A percentile compares a stretch with the other conserved stretches of the same genome.
These are phyloP conservation scores for Nicotiana knightiana DNA, from an alignment of 257 asterid species.

Conservation along the genomic window DNA sequence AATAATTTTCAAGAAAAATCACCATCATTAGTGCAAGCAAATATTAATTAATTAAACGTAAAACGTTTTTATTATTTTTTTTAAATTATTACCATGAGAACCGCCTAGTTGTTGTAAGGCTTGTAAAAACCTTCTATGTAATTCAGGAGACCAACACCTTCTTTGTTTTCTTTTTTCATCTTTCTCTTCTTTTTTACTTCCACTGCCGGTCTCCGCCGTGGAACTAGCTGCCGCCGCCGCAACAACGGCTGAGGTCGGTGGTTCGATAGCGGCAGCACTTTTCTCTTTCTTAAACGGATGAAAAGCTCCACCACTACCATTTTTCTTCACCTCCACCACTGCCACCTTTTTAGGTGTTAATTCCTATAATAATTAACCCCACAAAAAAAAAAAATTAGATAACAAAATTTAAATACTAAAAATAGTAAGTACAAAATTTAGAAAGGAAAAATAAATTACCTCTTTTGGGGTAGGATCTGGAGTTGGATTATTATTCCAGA, in stretches of 20 bases:
- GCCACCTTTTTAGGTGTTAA: constrained; percentile 23
- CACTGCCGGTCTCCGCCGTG: constrained; percentile 29
- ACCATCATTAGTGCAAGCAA: neutral
- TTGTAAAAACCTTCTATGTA: constrained; percentile 53
- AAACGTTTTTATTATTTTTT: neutral
- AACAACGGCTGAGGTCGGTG: neutral
- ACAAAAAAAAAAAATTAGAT: neutral
- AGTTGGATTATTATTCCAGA: constrained; percentile 47
- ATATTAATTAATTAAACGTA: neutral
- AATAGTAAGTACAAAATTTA: constrained; percentile 2
- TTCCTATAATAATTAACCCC: constrained; percentile 21
- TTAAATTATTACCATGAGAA: constrained; percentile 38
- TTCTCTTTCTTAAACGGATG: constrained; percentile 46
- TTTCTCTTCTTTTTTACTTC: constrained; percentile 34
- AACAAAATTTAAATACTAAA: neutral
- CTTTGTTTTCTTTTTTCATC: constrained; percentile 48
- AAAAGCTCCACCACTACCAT: constrained; percentile 44
- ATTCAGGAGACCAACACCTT: constrained; percentile 66
- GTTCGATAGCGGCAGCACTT: neutral
- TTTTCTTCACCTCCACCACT: constrained; percentile 35
- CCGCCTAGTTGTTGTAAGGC: constrained; percentile 67
- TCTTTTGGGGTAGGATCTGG: constrained; percentile 54
- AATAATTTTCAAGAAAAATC: neutral
- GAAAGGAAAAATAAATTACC: constrained; percentile 22
- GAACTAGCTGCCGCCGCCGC: constrained; percentile 33